phyloP scores from a whole-genome alignment of 2,329 filamentous ascomycete genomes.

The Zymoseptoria tritici region DNA sequence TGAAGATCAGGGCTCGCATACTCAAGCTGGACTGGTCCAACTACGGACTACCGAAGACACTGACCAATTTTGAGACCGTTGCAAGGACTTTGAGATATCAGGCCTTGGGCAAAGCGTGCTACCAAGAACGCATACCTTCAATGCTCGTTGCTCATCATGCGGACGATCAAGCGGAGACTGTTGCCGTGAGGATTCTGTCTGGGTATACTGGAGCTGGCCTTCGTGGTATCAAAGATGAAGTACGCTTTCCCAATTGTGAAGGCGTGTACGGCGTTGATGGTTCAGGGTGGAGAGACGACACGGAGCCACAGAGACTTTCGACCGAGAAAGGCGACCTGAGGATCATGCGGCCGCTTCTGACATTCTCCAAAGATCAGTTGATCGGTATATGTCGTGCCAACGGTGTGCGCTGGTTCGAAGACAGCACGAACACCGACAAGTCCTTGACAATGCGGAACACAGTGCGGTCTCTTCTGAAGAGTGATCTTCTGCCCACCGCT shows the following conservation, averaged over 20 bases:
- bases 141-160: constrained; percentile 78
- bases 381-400: constrained; percentile 65
- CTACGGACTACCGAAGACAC: constrained; percentile 33
- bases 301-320: neutral
- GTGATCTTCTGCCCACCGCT: constrained; percentile 58
- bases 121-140: constrained; percentile 43
- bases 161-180: constrained; percentile 87
- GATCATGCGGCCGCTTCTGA: constrained; percentile 62
- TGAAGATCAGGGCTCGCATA: constrained; percentile 21
- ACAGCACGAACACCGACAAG: constrained; percentile 70
- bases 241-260: constrained; percentile 70
- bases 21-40: constrained; percentile 33
- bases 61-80: constrained; percentile 65
- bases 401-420: constrained; percentile 69
- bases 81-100: constrained; percentile 71
- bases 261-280: constrained; percentile 62
- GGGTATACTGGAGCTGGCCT: constrained; percentile 65
- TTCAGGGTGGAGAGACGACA: constrained; percentile 22
- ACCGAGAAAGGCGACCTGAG: constrained; percentile 47
- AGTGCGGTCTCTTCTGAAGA: constrained; percentile 57
- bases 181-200: constrained; percentile 67
- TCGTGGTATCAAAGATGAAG: constrained; percentile 17
- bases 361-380: constrained; percentile 65
- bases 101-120: constrained; percentile 57
- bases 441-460: constrained; percentile 77